These are phyloP conservation scores for Sporisorium reilianum DNA, from an alignment of 1,284 basidiomycete species.

Conservation along the genomic window DNA sequence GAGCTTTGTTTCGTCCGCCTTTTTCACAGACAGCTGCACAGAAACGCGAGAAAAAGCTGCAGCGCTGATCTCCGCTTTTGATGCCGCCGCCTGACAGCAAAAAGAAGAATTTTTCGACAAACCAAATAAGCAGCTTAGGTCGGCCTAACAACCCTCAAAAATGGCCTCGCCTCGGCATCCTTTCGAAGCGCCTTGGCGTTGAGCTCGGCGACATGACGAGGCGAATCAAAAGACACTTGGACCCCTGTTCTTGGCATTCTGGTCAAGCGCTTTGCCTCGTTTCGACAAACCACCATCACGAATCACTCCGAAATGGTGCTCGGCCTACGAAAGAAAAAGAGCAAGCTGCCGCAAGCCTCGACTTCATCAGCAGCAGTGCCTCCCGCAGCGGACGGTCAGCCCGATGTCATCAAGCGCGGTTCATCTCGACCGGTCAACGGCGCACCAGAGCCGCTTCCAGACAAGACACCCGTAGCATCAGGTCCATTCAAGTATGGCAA, in stretches of 20 bases:
- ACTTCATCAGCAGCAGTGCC: constrained; percentile 9
- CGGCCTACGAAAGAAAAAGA: constrained; percentile 43
- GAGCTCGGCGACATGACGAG: constrained; percentile 5
- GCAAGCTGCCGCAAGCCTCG: constrained; percentile 17
- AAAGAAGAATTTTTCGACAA: not conserved
- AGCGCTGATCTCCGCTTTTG: constrained; percentile 15
- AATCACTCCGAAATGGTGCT: constrained; percentile 21
- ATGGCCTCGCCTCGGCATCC: not conserved
- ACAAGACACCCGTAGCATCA: not conserved
- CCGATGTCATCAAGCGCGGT: constrained; percentile 5
- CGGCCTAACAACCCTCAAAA: not conserved
- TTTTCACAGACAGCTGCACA: too few species aligned
- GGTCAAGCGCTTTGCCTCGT: too few species aligned
- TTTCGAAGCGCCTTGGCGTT: constrained; percentile 8
- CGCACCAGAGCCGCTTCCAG: not conserved
- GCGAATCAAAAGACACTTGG: constrained; percentile 15
- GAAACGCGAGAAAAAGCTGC: constrained; percentile 1
- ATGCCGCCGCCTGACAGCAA: too few species aligned
- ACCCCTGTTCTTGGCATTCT: constrained; percentile 11
- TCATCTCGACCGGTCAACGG: constrained; percentile 19
- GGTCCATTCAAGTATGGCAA: constrained; percentile 36
- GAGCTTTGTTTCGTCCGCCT: constrained; percentile 39
- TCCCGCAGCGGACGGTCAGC: not conserved
- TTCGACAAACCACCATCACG: not conserved
- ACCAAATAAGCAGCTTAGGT: not conserved